Base-by-base conservation (phyloP, 352 stramenopile genomes). In the Globisporangium carolinianum region DNA sequence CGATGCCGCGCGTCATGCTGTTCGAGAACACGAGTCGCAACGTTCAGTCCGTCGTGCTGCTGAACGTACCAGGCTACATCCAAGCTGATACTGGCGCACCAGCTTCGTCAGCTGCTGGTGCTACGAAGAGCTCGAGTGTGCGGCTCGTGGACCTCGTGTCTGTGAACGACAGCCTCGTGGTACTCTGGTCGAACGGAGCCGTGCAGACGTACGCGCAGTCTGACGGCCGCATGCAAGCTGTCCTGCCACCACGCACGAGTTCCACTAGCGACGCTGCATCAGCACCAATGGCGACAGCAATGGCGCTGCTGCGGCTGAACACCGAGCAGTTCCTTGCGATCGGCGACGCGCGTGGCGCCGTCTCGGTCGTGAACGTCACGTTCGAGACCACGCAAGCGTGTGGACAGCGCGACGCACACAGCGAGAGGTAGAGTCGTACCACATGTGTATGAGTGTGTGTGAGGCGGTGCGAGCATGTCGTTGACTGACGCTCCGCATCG, bases 151-250 rank as follows among this genome's bases (percentile, higher is more conserved):
- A 64, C 14, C 18, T 64, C 47, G n/a, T n/a, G n/a, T n/a, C n/a
- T 2, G 38, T 47, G 35, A 14, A 39, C 7, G 58, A 54, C 7
- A 24, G 46, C 11, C 35, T 79, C 14, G 52, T 73, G 8, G 65
- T 59, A 4, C 39, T 79, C 15, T 79, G 66, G 62, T 55, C 68
- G 48, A 67, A 76, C 38, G 68, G 68, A 41, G 57, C 65, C n/a
- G 63, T 62, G 37, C 60, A 69, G 56, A 67, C 58, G 32, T 64
- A 72, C 56, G 58, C 63, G n/a, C 45, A 67, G 36, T 65, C 46
- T 0, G 67, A 77, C 32, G 68, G 72, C 48, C 67, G 67, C 8
- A 35, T 71, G 51, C 66, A 59, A 45, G 62, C 51, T 11, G 70
- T 77, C 46, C 50, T 57, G 9, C 12, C 39, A 39, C 35, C 15